These are phyloP conservation scores for Naganishia albida DNA, from an alignment of 1,284 basidiomycete genomes.

Conservation along the genomic window DNA sequence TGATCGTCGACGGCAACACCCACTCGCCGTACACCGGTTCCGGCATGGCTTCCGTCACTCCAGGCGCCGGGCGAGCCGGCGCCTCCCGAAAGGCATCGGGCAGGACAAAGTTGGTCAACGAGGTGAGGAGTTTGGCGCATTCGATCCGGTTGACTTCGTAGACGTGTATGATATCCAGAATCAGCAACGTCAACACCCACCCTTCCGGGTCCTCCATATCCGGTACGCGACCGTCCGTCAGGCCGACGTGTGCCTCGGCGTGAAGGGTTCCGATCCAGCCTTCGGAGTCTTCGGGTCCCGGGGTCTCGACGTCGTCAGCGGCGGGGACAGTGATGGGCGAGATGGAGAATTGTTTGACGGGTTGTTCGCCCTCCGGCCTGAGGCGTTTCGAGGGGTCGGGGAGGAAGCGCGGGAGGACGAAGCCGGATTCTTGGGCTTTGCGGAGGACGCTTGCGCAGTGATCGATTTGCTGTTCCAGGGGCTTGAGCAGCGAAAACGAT, in stretches of 20 bases:
- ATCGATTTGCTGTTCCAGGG: slow-evolving; percentile 32
- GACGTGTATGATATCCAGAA: slow-evolving; percentile 83
- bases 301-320: slow-evolving; percentile 47
- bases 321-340: slow-evolving; percentile 47
- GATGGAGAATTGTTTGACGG: slow-evolving; percentile 15
- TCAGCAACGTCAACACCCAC: slow-evolving; percentile 73
- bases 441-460: slow-evolving; percentile 14
- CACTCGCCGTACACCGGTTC: slow-evolving; percentile 29
- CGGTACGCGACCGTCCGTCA: slow-evolving; percentile 54
- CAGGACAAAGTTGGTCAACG: slow-evolving; percentile 81
- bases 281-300: slow-evolving; percentile 60
- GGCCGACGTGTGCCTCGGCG: slow-evolving; percentile 24
- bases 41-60: slow-evolving; percentile 19
- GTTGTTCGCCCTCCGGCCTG: slow-evolving; percentile 55
- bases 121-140: slow-evolving; percentile 80
- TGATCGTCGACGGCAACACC: slow-evolving; percentile 43
- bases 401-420: slow-evolving; percentile 49
- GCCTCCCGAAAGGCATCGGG: slow-evolving; percentile 70
- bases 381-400: slow-evolving; percentile 67
- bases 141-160: slow-evolving; percentile 98
- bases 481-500: not conserved
- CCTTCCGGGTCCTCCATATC: slow-evolving; percentile 70
- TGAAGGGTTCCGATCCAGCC: slow-evolving; percentile 60
- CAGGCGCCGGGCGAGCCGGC: slow-evolving; percentile 36
- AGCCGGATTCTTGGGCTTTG: slow-evolving; percentile 9